Conservation (phyloP, 83 land plant species). For the Picea abies region DNA sequence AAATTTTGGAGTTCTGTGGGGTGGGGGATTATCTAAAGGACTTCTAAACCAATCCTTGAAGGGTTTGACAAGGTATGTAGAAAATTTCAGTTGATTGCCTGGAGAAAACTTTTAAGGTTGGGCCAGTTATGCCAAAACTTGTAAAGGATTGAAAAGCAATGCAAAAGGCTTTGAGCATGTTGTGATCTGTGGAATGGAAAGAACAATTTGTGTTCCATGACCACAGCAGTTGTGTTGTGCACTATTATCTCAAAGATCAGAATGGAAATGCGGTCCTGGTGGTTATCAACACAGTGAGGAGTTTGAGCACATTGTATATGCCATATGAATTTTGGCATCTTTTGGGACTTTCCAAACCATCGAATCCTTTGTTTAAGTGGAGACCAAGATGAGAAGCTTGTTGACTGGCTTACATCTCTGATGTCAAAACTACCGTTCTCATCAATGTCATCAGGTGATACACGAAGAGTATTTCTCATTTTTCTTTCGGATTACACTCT, state of each 20-base stretch:
- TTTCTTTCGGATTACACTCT: not conserved
- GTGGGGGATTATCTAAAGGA: not conserved
- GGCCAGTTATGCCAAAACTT: not conserved
- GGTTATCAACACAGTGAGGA: constrained; percentile 82
- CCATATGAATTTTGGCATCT: constrained; percentile 33
- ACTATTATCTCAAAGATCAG: constrained; percentile 60
- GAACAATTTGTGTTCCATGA: constrained; percentile 67
- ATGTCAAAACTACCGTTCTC: constrained; percentile 41
- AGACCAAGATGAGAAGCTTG: constrained; percentile 72
- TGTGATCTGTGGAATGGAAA: constrained; percentile 78
- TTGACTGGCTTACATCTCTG: constrained; percentile 73
- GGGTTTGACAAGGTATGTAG: not conserved
- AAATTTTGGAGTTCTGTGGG: not conserved
- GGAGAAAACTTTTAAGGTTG: not conserved
- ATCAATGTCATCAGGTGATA: constrained; percentile 18
- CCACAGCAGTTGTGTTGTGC: constrained; percentile 65
- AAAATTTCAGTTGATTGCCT: not conserved
- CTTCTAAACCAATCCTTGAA: not conserved
- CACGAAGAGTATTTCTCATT: constrained; percentile 34
- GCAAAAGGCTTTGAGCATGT: not conserved
- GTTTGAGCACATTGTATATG: constrained; percentile 73
- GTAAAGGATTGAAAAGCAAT: not conserved
- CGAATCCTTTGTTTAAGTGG: constrained; percentile 55
- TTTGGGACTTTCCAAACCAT: not conserved
- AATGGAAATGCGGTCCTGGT: constrained; percentile 59